Conservation (phyloP, 2,329 filamentous ascomycete genomes). For the Trichophyton rubrum region DNA sequence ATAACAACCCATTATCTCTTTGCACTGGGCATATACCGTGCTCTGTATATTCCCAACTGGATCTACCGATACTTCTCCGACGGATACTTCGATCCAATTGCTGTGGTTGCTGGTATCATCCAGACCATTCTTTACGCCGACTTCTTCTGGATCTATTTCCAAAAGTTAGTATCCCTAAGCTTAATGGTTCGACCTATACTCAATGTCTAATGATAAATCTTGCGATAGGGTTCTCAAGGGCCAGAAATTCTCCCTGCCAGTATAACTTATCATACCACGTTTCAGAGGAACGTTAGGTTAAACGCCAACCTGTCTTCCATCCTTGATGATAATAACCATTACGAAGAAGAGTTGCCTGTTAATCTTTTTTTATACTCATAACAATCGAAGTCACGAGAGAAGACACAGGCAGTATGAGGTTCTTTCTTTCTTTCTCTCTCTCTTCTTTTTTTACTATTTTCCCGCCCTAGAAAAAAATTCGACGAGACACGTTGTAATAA, state of each 20-base stretch:
- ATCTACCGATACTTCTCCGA: constrained; percentile 79
- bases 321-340: no score
- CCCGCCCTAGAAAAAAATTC: neutral
- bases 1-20: constrained; percentile 98
- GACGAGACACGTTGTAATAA: neutral
- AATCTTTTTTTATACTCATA: neutral
- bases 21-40: constrained; percentile 78
- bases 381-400: neutral
- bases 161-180: constrained; percentile 48
- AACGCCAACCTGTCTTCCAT: neutral
- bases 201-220: neutral
- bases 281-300: neutral
- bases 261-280: constrained; percentile 38
- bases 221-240: constrained; percentile 56
- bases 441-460: neutral
- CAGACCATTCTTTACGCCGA: constrained; percentile 96
- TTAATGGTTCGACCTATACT: neutral
- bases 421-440: no score
- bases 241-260: constrained; percentile 75
- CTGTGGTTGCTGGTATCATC: constrained; percentile 74
- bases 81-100: constrained; percentile 71
- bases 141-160: constrained; percentile 99
- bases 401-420: neutral
- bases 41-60: constrained; percentile 98
- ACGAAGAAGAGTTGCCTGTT: neutral